Percentiles rank a stretch among this genome's conserved stretches.
Evolutionary conservation across 2,329 filamentous ascomycete genomes (phyloP).

Genomic region (Xylariaceae sp.): DNA sequence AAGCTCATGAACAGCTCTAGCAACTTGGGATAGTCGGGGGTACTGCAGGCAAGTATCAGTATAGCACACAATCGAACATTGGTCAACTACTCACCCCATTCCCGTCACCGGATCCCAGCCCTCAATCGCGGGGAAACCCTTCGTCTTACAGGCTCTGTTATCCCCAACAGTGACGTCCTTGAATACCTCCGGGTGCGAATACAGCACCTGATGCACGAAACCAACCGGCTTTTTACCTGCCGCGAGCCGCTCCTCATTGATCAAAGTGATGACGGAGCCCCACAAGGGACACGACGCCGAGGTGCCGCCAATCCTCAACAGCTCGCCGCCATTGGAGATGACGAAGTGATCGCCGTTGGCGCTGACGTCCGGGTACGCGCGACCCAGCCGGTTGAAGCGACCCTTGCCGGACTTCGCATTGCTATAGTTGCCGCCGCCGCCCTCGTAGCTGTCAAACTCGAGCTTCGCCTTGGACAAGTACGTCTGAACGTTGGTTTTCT

Average conservation of each 20-base stretch:
- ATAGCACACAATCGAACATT: not conserved
- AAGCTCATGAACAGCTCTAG: conserved; percentile 29
- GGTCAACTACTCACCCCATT: conserved; percentile 22
- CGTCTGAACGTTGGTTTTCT: conserved; percentile 1
- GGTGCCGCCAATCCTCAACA: conserved; percentile 42
- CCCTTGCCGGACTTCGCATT: conserved; percentile 28
- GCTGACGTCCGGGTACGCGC: conserved; percentile 45
- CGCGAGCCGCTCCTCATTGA: conserved; percentile 46
- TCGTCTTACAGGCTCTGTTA: conserved; percentile 32
- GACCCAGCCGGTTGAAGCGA: conserved; percentile 37
- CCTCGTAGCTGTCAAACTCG: conserved; percentile 23
- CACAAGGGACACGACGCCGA: conserved; percentile 46
- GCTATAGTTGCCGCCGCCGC: conserved; percentile 30
- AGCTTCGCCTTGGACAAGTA: conserved; percentile 16
- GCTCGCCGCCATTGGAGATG: conserved; percentile 29
- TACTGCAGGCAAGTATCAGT: conserved; percentile 12
- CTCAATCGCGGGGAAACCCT: conserved; percentile 37
- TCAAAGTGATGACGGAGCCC: conserved; percentile 41
- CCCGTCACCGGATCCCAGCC: conserved; percentile 38
- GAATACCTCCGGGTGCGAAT: conserved; percentile 37
- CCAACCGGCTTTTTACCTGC: conserved; percentile 43
- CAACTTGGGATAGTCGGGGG: conserved; percentile 30
- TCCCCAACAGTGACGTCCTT: conserved; percentile 35
- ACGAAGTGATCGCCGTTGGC: conserved; percentile 36
- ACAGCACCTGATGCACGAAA: conserved; percentile 48